Percentiles rank a stretch among this genome's conserved stretches.
Conservation (phyloP, 169 alveolate genomes). For the Cryptosporidium ryanae region DNA sequence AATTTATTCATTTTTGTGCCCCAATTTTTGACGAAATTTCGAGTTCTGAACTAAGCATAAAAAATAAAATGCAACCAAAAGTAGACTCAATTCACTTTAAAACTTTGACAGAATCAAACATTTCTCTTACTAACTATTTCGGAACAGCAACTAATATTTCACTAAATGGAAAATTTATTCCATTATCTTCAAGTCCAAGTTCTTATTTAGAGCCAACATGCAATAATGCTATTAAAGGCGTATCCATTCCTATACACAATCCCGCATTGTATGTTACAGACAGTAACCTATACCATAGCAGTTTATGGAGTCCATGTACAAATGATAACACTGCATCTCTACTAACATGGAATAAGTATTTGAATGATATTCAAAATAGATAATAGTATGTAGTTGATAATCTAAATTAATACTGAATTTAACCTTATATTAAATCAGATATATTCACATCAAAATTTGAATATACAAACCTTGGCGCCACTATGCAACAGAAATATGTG, state of each 20-base stretch:
- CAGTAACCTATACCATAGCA: slow-evolving; percentile 40
- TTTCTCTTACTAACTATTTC: slow-evolving; percentile 48
- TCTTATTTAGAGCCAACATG: slow-evolving; percentile 33
- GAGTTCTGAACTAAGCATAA: background rate
- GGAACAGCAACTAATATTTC: slow-evolving; percentile 29
- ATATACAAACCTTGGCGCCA: slow-evolving; percentile 36
- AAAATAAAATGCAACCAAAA: background rate
- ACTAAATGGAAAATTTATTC: slow-evolving; percentile 12
- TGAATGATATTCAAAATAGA: background rate
- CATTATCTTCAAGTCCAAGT: slow-evolving; percentile 10
- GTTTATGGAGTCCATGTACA: slow-evolving; percentile 67
- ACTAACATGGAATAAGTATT: slow-evolving; percentile 1
- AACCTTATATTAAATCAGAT: background rate
- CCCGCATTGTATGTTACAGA: background rate
- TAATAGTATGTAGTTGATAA: background rate
- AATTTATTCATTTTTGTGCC: slow-evolving; percentile 14
- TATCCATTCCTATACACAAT: slow-evolving; percentile 29
- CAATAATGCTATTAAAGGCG: slow-evolving; percentile 35
- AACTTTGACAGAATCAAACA: slow-evolving; percentile 20
- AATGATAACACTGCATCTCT: slow-evolving; percentile 3
- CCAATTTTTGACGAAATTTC: slow-evolving; percentile 15
- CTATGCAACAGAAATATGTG: slow-evolving; percentile 11
- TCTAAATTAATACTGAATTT: background rate
- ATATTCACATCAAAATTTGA: no score
- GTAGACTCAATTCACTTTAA: slow-evolving; percentile 11